phyloP scores from a whole-genome alignment of 2,329 filamentous ascomycete genomes.

The Aspergillus jensenii region DNA sequence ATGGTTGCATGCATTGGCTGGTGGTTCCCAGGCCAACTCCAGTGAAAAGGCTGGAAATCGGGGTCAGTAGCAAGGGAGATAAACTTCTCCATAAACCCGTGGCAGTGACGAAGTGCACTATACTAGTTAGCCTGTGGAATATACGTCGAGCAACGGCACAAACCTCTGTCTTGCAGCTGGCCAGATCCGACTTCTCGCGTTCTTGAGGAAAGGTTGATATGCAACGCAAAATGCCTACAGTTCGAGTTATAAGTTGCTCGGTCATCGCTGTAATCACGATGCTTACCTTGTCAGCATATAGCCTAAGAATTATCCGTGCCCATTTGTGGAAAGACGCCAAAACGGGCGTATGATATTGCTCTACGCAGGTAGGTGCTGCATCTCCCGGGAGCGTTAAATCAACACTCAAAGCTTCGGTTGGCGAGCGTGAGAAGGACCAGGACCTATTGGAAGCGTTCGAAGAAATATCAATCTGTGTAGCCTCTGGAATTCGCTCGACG shows the following conservation, averaged over 20 bases:
- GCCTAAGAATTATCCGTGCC: constrained; percentile 44
- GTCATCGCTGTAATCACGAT: not conserved
- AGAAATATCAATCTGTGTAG: constrained; percentile 21
- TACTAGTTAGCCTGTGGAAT: not conserved
- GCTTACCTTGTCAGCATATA: constrained; percentile 46
- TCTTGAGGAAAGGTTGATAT: constrained; percentile 51
- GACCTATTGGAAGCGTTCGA: constrained; percentile 22
- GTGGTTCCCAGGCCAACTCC: constrained; percentile 47
- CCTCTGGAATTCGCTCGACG: constrained; percentile 43
- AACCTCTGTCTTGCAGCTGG: constrained; percentile 47
- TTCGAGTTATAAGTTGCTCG: not conserved
- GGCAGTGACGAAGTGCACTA: constrained; percentile 47
- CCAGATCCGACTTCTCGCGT: constrained; percentile 49
- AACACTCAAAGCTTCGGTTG: constrained; percentile 22
- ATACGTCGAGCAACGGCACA: not conserved
- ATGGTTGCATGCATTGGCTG: constrained; percentile 31
- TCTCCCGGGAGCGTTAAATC: constrained; percentile 37
- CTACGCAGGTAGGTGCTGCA: constrained; percentile 35
- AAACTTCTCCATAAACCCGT: constrained; percentile 51
- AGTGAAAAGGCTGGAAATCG: constrained; percentile 49
- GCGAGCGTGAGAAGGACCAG: constrained; percentile 29
- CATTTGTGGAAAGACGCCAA: constrained; percentile 48
- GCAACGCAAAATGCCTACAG: constrained; percentile 46
- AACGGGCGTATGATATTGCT: constrained; percentile 45
- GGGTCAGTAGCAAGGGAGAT: constrained; percentile 48